Conservation (phyloP, 495 filamentous ascomycete species). For the Aspergillus avenaceus region DNA sequence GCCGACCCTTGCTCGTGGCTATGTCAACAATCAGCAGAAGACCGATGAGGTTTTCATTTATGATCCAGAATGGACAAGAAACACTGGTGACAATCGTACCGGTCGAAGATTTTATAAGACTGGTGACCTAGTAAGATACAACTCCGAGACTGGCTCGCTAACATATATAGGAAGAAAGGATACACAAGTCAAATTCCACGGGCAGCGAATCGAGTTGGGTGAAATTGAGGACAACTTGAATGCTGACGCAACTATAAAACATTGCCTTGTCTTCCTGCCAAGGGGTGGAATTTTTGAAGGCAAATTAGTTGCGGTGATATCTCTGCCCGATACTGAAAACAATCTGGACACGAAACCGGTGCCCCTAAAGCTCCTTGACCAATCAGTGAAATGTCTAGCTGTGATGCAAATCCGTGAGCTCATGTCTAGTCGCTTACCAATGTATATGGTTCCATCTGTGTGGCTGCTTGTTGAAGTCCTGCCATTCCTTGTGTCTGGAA, state of each 20-base stretch:
- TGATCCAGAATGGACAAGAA: conserved; percentile 35
- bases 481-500: conserved; percentile 49
- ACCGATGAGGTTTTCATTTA: conserved; percentile 43
- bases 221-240: conserved; percentile 58
- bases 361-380: conserved; percentile 22
- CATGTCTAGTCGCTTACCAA: conserved; percentile 32
- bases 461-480: conserved; percentile 48
- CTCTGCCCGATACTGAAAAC: conserved; percentile 21
- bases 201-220: conserved; percentile 62
- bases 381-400: conserved; percentile 19
- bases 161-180: conserved; percentile 62
- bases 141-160: conserved; percentile 52
- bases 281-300: conserved; percentile 37
- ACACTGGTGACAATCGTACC: conserved; percentile 6
- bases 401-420: conserved; percentile 29
- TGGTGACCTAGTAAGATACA: conserved; percentile 60
- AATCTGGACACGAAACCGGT: conserved; percentile 18
- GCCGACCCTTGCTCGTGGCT: conserved; percentile 45
- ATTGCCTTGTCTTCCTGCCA: conserved; percentile 41
- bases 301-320: conserved; percentile 37
- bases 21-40: conserved; percentile 38
- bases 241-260: conserved; percentile 27
- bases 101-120: conserved; percentile 62
- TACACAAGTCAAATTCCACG: conserved; percentile 63
- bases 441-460: conserved; percentile 54